phyloP scores from a whole-genome alignment of 495 filamentous ascomycete genomes.

The Staphylotrichum tortipilum region DNA sequence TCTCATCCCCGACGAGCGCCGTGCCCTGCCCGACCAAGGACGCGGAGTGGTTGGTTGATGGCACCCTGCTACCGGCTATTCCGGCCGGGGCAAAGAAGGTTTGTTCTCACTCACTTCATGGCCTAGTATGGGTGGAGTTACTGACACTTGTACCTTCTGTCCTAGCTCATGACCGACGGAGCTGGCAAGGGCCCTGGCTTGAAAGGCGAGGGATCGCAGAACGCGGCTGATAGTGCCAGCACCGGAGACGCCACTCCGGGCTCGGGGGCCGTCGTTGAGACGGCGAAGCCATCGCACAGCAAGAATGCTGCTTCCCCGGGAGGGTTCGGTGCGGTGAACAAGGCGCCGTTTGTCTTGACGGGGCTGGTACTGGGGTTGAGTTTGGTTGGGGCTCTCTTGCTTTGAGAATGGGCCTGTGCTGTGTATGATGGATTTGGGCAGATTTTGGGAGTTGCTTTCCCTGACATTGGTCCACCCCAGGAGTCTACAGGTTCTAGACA shows the following conservation, averaged over 20 bases:
- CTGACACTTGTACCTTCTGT: slow-evolving; percentile 13
- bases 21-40: slow-evolving; percentile 61
- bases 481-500: no score
- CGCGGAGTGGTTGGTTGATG: slow-evolving; percentile 64
- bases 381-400: slow-evolving; percentile 55
- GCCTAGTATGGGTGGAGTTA: not conserved
- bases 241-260: slow-evolving; percentile 55
- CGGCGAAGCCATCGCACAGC: slow-evolving; percentile 17
- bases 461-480: no score
- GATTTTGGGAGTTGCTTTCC: no score
- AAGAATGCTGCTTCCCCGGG: slow-evolving; percentile 28
- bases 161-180: slow-evolving; percentile 64
- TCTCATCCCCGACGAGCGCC: slow-evolving; percentile 56
- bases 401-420: no score
- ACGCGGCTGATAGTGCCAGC: slow-evolving; percentile 48
- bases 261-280: slow-evolving; percentile 42
- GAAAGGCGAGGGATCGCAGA: slow-evolving; percentile 61
- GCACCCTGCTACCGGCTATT: slow-evolving; percentile 61
- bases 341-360: slow-evolving; percentile 47
- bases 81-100: slow-evolving; percentile 50
- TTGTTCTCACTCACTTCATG: slow-evolving; percentile 3
- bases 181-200: slow-evolving; percentile 69
- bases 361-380: slow-evolving; percentile 50
- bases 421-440: no score
- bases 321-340: slow-evolving; percentile 33